Evolutionary conservation across 495 filamentous ascomycete species (phyloP), one percentile per base, ranked within the genome.

Genomic region (Filosporella fistucella): DNA sequence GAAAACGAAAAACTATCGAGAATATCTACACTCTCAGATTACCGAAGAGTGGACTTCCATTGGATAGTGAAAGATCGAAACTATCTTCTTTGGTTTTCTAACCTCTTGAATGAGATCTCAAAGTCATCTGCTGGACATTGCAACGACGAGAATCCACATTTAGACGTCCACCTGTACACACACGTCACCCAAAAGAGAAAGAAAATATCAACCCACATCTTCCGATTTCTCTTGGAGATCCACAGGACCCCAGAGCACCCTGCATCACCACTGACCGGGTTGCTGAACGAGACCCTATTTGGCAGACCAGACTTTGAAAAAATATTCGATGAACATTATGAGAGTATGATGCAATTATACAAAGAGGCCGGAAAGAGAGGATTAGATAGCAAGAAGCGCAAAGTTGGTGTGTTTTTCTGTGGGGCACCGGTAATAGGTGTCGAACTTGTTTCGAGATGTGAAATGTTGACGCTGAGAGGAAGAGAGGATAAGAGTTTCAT

Each of bases 61-160:
- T 69, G 66, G 65, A 68, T 58, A 17, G 65, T 67, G n/a, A 55
- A 61, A 34, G 62, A 67, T 26, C 49, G 52, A 28, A 65, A 67
- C 58, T 49, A 58, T 43, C 60, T 69, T 5, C 63, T 64, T 35
- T 69, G 66, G 66, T 62, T 69, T 41, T 61, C 65, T 0, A 62
- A 69, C 40, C 58, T 68, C 0, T 61, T 69, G 10, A 69, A 68
- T 54, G 29, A 51, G 4, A 61, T 67, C 3, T 57, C 54, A 3
- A 3, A 14, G 2, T 36, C 18, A 8, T 23, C 40, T 5, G 16
- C 28, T 17, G 9, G 21, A 11, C 30, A 38, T 12, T 10, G 4
- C 18, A 47, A 32, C 13, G 44, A 47, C 13, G 9, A 3, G 4
- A 38, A 9, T 12, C 44, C 33, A 11, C 52, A 61, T 28, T 59